phyloP scores from a whole-genome alignment of 129 eudicot species.

The Centrapalus pauciflorus region DNA sequence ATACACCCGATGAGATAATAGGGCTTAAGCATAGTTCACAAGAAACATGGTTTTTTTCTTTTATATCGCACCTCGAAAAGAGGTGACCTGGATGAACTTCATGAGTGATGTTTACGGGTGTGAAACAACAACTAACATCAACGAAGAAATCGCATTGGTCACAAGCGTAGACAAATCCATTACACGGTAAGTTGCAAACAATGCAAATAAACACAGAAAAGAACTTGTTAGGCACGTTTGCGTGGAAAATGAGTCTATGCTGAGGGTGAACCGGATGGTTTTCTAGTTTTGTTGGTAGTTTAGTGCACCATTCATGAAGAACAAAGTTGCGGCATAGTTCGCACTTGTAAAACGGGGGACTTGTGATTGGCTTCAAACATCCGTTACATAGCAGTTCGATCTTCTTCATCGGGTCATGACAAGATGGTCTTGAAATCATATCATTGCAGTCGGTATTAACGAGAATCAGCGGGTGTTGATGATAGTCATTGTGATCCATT shows the following conservation, averaged over 20 bases:
- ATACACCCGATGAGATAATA: background rate
- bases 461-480: slow-evolving; percentile 11
- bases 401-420: background rate
- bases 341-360: slow-evolving; percentile 1
- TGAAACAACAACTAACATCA: slow-evolving; percentile 12
- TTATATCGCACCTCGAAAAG: too few species aligned
- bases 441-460: background rate
- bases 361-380: background rate
- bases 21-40: too few species aligned
- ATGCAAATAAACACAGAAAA: background rate
- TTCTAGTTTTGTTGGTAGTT: background rate
- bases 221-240: background rate
- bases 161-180: slow-evolving; percentile 5
- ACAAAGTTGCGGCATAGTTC: background rate
- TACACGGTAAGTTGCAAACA: background rate
- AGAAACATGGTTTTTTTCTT: too few species aligned
- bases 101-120: background rate
- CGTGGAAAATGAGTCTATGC: slow-evolving; percentile 6
- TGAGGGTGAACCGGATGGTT: background rate
- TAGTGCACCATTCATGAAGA: slow-evolving; percentile 5
- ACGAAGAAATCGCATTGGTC: background rate
- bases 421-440: background rate
- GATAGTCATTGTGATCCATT: background rate
- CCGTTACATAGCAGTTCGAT: slow-evolving; percentile 6
- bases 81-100: slow-evolving; percentile 13